Evolutionary conservation across 257 asterid species (phyloP), one percentile per base, ranked within the genome.

Genomic region (Gynochthodes officinalis): DNA sequence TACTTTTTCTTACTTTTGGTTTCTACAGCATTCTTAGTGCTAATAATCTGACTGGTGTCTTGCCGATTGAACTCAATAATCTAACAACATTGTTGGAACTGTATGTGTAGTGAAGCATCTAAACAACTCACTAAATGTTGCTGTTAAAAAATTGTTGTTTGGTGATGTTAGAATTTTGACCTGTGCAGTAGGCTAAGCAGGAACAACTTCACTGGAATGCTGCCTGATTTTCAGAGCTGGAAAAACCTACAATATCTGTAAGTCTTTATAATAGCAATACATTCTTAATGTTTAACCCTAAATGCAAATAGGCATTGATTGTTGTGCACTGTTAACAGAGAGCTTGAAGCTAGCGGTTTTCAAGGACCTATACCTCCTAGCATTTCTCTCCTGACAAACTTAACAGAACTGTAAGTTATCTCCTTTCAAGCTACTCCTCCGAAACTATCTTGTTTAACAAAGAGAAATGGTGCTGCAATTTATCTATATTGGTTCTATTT

Each of bases 361-460:
- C 81, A 77, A 80, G 96, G 96, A 67, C 91, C 96, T 7, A 83
- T 89, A 65, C 91, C 84, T 63, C 69, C 86, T 19, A 84, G 78
- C 79, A 68, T 89, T 59, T 84, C 87, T 25, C 37, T 65, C 42
- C 77, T 83, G 78, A 80, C 49, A n/a, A 86, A 79, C 71, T 67
- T 89, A 67, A 82, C 64, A 15, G 86, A 84, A 65, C 76, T 87
- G 92, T 87, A 84, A 84, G 92, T 72, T 62, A 25, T 58, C 25
- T 10, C 64, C 14, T 73, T 60, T 39, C 32, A 18, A 11, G 2
- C 8, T 35, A 13, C 23, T 61, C 33, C 21, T 32, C 30, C 0
- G 58, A 4, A 53, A 33, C 61, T 14, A 13, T 48, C 65, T 40
- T 30, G 53, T 44, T 65, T 53, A 67, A 67, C 4, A 25, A 21